A percentile compares a stretch with the other conserved stretches of the same genome.
These are phyloP conservation scores for Phytophthora lateralis DNA, from an alignment of 352 stramenopile species.

Conservation along the genomic window DNA sequence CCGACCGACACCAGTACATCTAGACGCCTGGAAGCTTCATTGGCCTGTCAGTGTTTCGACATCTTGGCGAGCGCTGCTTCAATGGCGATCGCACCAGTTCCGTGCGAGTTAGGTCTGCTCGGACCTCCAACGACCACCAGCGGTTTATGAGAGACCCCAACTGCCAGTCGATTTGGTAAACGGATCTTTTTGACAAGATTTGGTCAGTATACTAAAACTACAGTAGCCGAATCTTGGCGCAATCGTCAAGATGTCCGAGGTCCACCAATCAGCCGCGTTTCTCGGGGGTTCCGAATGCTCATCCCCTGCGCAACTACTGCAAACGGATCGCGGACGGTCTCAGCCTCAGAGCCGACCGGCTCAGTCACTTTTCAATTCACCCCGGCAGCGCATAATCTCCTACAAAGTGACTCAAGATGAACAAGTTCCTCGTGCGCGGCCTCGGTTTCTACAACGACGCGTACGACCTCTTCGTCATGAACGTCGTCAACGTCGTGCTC, in stretches of 20 bases:
- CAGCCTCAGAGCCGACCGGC: background rate
- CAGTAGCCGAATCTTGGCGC: background rate
- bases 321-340: slow-evolving; percentile 24
- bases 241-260: slow-evolving; percentile 12
- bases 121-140: background rate
- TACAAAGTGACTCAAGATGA: slow-evolving; percentile 12
- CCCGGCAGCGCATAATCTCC: slow-evolving; percentile 2
- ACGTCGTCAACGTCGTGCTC: slow-evolving; percentile 17
- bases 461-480: slow-evolving; percentile 19
- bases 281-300: slow-evolving; percentile 27
- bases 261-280: slow-evolving; percentile 14
- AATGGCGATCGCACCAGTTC: background rate
- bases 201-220: background rate
- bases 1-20: background rate
- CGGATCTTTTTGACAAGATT: slow-evolving; percentile 1
- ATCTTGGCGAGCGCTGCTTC: background rate
- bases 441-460: slow-evolving; percentile 16
- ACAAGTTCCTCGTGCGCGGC: slow-evolving; percentile 13
- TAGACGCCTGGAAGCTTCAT: background rate
- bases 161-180: background rate
- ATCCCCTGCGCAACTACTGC: slow-evolving; percentile 19
- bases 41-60: background rate
- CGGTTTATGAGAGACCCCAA: slow-evolving; percentile 5
- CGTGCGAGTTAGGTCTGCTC: no score
- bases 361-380: slow-evolving; percentile 23